Base-by-base conservation (phyloP, 768 basidiomycete species). In the Lactarius indigo region DNA sequence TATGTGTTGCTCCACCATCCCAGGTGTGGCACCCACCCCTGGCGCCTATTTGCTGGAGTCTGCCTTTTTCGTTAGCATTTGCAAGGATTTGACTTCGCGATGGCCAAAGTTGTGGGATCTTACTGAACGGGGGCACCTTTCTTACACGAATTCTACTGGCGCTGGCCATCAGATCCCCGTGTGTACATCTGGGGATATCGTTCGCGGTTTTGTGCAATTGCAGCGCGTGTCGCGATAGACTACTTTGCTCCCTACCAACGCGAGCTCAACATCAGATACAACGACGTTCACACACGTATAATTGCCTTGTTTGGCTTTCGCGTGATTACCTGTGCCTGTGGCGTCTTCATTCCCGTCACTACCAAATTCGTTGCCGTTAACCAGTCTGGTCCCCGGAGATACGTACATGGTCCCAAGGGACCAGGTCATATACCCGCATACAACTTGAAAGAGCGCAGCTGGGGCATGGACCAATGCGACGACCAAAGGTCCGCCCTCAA, bases 91-190 rank as follows among this genome's bases (percentile, higher is more conserved):
- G 52, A 30, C 13, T 47, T 56, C 26, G n/a, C 5, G 10, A 33
- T 30, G 85, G 0, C 78, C 82, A 62, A 26, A 26, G 63, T 73
- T 5, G 75, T 85, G 12, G 85, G 83, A 5, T 73, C 80, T 42
- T 84, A 76, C 76, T 85, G 87, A 76, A 85, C 83, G 65, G 84
- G 12, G 85, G 84, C 13, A 82, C 77, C 13, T 79, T 80, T 72
- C 83, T 5, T 86, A 84, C 68, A 73, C 85, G 18, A 78, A 83
- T n/a, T 78, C 84, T 44, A 82, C 75, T 65, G 79, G 79, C 12
- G 80, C 82, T 26, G 75, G 74, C 13, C 74, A 76, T 69, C 72
- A 76, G 66, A 76, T 77, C 20, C 74, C 74, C 15, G 72, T 74
- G 33, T 75, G 74, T 68, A 68, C 57, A 17, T 70, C 73, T 57